Percentiles rank a stretch among this genome's conserved stretches.
Conservation (phyloP, 129 eudicot species). For the Heracleum sosnowskyi region DNA sequence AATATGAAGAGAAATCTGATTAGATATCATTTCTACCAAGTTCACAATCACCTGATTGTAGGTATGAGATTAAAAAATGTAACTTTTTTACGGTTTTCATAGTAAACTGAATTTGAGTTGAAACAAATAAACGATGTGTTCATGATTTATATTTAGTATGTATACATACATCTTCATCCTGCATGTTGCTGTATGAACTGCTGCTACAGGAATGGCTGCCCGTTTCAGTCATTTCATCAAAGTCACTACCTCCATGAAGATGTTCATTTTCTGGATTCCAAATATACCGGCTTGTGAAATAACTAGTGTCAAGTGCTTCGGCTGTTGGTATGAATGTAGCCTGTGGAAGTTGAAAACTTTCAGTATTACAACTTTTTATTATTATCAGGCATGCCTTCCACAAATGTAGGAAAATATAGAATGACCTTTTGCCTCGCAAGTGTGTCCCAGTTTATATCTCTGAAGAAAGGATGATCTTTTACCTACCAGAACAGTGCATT, state of each 20-base stretch:
- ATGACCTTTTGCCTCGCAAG: conserved; percentile 88
- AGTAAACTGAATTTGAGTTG: not conserved
- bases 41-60: not conserved
- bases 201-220: conserved; percentile 63
- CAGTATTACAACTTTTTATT: conserved; percentile 8
- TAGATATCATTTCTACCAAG: not conserved
- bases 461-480: conserved; percentile 66
- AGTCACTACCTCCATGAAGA: conserved; percentile 73
- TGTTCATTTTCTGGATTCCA: conserved; percentile 93
- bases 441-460: conserved; percentile 81
- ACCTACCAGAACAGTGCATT: conserved; percentile 38
- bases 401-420: not conserved
- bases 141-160: not conserved
- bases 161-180: conserved; percentile 71
- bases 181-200: conserved; percentile 61
- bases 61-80: not conserved
- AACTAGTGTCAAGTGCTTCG: conserved; percentile 84
- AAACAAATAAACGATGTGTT: not conserved
- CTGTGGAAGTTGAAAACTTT: conserved; percentile 26
- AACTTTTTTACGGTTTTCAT: not conserved
- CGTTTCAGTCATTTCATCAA: conserved; percentile 67
- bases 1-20: not conserved
- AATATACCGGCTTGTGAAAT: conserved; percentile 94
- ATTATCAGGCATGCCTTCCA: not conserved
- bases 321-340: conserved; percentile 85